Conservation (phyloP, 495 filamentous ascomycete species). For the Penicillium verhagenii region DNA sequence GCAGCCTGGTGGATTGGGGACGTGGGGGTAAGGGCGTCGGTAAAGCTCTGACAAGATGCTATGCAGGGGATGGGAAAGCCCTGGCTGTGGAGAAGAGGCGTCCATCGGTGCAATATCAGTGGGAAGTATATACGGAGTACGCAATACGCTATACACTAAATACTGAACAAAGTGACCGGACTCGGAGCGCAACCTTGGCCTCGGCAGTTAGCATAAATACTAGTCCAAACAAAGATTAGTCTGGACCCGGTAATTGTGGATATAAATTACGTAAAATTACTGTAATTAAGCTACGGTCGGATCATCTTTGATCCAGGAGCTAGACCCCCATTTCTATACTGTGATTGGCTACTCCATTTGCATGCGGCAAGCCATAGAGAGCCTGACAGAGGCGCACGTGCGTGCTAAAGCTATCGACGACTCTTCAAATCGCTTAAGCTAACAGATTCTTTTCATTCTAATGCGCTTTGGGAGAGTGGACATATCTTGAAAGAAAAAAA, state of each 20-base stretch:
- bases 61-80: slow-evolving; percentile 34
- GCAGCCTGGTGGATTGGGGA: slow-evolving; percentile 60
- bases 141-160: too few relatives aligned
- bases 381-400: slow-evolving; percentile 12
- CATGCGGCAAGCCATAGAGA: slow-evolving; percentile 1
- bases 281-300: not conserved
- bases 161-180: too few relatives aligned
- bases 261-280: not conserved
- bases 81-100: slow-evolving; percentile 2
- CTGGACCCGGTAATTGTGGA: not conserved
- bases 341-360: slow-evolving; percentile 5
- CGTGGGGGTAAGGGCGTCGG: slow-evolving; percentile 57
- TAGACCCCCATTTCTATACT: not conserved
- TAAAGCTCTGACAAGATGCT: slow-evolving; percentile 51
- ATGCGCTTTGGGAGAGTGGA: not conserved
- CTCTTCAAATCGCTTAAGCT: slow-evolving; percentile 5
- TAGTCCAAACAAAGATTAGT: not conserved
- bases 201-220: not conserved
- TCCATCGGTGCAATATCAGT: slow-evolving; percentile 7
- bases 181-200: not conserved
- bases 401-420: slow-evolving; percentile 6
- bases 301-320: not conserved
- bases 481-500: not conserved
- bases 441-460: slow-evolving; percentile 6
- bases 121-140: not conserved